These are phyloP conservation scores for Solioccasus polychromus DNA, from an alignment of 768 basidiomycete species.

Conservation along the genomic window DNA sequence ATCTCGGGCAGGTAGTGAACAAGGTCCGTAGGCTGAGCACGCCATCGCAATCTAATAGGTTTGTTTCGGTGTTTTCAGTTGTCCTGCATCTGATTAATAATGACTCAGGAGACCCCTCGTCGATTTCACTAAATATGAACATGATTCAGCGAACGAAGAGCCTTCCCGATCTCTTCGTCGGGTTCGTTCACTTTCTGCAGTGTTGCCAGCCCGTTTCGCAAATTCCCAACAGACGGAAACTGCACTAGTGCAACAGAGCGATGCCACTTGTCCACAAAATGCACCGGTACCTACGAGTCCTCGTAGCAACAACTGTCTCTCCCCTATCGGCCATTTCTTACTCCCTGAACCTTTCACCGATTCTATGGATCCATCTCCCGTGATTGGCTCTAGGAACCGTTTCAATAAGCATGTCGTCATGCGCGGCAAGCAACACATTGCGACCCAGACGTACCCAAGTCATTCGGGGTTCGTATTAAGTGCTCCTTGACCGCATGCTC, in stretches of 20 bases:
- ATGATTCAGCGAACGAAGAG: not conserved
- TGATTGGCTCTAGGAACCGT: not conserved
- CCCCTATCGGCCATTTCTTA: conserved; percentile 15
- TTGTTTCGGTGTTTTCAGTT: not conserved
- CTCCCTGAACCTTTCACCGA: conserved; percentile 10
- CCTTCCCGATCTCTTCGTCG: not conserved
- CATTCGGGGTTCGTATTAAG: conserved; percentile 9
- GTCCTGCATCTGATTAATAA: not conserved
- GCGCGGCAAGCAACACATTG: conserved; percentile 1
- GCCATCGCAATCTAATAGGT: conserved; percentile 6
- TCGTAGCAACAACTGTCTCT: conserved; percentile 6
- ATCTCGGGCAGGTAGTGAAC: not conserved
- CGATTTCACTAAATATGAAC: not conserved
- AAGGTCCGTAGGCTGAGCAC: conserved; percentile 1
- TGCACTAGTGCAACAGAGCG: not conserved
- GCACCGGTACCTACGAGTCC: not conserved
- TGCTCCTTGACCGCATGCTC: not conserved
- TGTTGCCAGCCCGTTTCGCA: not conserved
- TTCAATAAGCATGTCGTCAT: not conserved
- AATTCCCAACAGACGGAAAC: conserved; percentile 4
- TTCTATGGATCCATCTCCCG: not conserved
- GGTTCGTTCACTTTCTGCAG: not conserved
- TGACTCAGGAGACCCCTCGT: not conserved
- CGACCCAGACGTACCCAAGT: not conserved
- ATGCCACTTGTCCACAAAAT: not conserved